These are phyloP conservation scores for Tulasnella calospora DNA, from an alignment of 768 basidiomycete genomes.

Conservation along the genomic window DNA sequence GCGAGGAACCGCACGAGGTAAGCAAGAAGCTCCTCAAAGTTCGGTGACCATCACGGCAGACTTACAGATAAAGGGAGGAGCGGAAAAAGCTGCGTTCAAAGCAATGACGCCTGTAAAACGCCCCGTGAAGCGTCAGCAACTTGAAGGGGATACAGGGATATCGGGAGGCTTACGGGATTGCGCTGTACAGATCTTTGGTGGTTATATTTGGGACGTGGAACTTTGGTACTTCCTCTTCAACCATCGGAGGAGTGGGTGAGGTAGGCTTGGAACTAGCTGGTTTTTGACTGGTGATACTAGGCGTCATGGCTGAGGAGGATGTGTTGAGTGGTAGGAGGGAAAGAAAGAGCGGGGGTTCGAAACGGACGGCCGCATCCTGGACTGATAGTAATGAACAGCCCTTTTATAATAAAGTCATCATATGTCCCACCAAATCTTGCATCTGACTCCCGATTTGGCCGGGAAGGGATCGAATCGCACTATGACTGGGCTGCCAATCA, in stretches of 20 bases:
- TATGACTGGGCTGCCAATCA: too few species aligned
- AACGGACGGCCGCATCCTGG: too few species aligned
- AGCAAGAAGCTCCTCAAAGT: too few species aligned
- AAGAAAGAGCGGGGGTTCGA: background rate
- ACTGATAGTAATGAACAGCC: too few species aligned
- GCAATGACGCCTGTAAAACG: conserved; percentile 38
- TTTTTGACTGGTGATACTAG: background rate
- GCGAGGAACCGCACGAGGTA: too few species aligned
- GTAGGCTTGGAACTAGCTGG: conserved; percentile 19
- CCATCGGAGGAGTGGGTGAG: background rate
- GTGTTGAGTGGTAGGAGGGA: background rate
- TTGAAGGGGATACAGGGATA: background rate
- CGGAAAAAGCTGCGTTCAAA: conserved; percentile 43
- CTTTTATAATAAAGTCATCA: too few species aligned
- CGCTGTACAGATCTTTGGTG: conserved; percentile 41
- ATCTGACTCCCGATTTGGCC: too few species aligned
- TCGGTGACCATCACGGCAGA: background rate
- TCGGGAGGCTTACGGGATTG: conserved; percentile 37
- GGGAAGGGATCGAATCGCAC: too few species aligned
- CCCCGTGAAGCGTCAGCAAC: background rate
- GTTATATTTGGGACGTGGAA: conserved; percentile 41
- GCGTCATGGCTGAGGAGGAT: background rate
- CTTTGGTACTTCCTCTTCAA: conserved; percentile 27
- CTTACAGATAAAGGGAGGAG: conserved; percentile 39
- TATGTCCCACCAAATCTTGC: too few species aligned